These are phyloP conservation scores for Scopulariopsis brevicaulis DNA, from an alignment of 2,329 filamentous ascomycete genomes.

Conservation along the genomic window DNA sequence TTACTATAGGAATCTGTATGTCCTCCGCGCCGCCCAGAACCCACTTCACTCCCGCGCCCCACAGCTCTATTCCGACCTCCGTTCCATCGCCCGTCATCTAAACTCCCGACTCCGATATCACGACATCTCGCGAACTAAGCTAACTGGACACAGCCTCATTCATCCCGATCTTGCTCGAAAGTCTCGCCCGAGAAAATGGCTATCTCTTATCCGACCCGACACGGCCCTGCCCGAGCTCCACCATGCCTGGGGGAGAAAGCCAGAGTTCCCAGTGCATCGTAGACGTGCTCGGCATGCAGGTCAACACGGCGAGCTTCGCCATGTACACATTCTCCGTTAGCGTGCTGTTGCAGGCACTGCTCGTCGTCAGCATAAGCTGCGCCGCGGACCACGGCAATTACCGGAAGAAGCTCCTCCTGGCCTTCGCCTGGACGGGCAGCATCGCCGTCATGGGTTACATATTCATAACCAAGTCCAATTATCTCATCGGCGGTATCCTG, in stretches of 20 bases:
- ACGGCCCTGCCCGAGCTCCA: conserved; percentile 61
- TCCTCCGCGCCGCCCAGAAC: neutral
- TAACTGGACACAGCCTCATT: conserved; percentile 58
- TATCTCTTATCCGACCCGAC: conserved; percentile 69
- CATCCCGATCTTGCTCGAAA: conserved; percentile 90
- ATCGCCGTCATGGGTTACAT: conserved; percentile 82
- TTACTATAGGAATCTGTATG: conserved; percentile 16
- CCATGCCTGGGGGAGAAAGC: conserved; percentile 25
- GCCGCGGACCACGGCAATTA: conserved; percentile 90
- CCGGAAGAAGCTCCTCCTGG: conserved; percentile 75
- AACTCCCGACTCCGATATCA: neutral
- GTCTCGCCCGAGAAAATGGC: conserved; percentile 84
- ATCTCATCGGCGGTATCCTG: conserved; percentile 69
- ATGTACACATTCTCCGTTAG: conserved; percentile 98
- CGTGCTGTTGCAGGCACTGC: conserved; percentile 75
- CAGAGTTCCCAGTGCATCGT: conserved; percentile 67
- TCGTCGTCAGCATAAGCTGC: conserved; percentile 94
- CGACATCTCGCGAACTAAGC: neutral
- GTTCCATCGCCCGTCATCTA: neutral
- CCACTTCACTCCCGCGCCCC: neutral
- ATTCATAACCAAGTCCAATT: conserved; percentile 61
- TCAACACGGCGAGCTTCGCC: conserved; percentile 94
- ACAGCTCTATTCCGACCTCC: neutral
- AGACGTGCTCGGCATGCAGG: conserved; percentile 66
- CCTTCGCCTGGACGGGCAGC: conserved; percentile 76